Percentiles rank a stretch among this genome's conserved stretches.
phyloP scores from a whole-genome alignment of 306 rosid species.

The Glycyrrhiza uralensis region DNA sequence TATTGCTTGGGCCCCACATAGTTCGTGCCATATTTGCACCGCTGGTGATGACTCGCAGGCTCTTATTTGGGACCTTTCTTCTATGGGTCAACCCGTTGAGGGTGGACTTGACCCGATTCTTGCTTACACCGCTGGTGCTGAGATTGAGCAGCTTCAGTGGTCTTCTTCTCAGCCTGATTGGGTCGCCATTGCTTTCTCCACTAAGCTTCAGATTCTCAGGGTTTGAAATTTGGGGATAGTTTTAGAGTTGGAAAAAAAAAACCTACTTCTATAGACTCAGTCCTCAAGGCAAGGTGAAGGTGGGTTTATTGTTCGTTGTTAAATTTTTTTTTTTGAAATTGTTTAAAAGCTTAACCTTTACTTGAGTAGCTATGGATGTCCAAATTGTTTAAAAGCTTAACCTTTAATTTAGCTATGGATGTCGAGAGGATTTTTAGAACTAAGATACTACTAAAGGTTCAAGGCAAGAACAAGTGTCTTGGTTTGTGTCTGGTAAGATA shows the following conservation, averaged over 20 bases:
- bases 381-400: slow-evolving; percentile 3
- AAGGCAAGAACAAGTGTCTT: not conserved
- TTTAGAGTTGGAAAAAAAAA: no score
- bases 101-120: slow-evolving; percentile 96
- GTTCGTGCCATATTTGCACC: slow-evolving; percentile 94
- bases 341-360: not conserved
- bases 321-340: not conserved
- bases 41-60: slow-evolving; percentile 99
- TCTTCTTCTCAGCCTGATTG: slow-evolving; percentile 98
- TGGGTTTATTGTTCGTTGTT: not conserved
- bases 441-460: not conserved
- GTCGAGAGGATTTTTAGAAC: not conserved
- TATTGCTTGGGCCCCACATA: slow-evolving; percentile 97
- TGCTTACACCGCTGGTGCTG: slow-evolving; percentile 94
- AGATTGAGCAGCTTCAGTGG: slow-evolving; percentile 99
- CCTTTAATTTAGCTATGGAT: not conserved
- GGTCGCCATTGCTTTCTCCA: slow-evolving; percentile 95
- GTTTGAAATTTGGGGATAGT: slow-evolving; percentile 46
- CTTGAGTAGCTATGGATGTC: not conserved
- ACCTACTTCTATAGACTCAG: not conserved
- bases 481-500: not conserved
- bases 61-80: slow-evolving; percentile 90
- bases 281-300: not conserved
- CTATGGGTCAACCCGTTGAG: slow-evolving; percentile 94
- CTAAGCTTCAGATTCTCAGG: slow-evolving; percentile 96